Evolutionary conservation across 305 asterid species (phyloP).

Genomic region (Lippia alba): DNA sequence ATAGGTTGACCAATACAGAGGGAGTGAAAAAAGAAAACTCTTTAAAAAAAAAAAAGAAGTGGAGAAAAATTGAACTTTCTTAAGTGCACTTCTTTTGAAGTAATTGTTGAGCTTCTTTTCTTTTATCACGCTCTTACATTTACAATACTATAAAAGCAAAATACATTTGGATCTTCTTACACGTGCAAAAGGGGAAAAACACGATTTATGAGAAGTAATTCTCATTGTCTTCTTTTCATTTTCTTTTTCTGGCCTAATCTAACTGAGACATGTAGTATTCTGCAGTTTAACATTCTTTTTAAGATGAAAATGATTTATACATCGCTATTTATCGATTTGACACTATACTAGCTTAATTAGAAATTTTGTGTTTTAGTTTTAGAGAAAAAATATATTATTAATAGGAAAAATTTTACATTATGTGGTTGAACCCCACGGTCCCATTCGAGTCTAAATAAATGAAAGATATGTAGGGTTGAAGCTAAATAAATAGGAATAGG

Average conservation of each 20-base stretch:
- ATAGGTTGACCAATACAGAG: constrained; percentile 13
- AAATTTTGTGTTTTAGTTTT: too few relatives aligned
- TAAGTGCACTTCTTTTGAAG: constrained; percentile 32
- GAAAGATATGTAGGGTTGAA: too few relatives aligned
- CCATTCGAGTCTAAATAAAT: too few relatives aligned
- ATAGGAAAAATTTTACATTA: too few relatives aligned
- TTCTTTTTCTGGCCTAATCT: background rate
- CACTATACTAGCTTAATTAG: too few relatives aligned
- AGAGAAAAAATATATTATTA: too few relatives aligned
- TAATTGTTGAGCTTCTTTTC: constrained; percentile 15
- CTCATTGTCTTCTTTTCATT: constrained; percentile 27
- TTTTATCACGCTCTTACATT: constrained; percentile 17
- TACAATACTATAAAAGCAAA: constrained; percentile 7
- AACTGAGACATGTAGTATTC: background rate
- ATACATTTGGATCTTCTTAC: constrained; percentile 12
- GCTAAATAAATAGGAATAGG: too few relatives aligned
- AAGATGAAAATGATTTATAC: too few relatives aligned
- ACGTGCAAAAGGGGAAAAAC: constrained; percentile 8
- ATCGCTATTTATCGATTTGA: too few relatives aligned
- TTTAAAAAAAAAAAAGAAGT: background rate
- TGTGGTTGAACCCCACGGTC: too few relatives aligned
- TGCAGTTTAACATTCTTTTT: background rate
- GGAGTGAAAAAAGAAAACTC: background rate
- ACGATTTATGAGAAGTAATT: constrained; percentile 17
- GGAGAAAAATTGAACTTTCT: background rate